Conservation (phyloP, 371 early-diverging fungal genomes). For the Mortierella polycephala region DNA sequence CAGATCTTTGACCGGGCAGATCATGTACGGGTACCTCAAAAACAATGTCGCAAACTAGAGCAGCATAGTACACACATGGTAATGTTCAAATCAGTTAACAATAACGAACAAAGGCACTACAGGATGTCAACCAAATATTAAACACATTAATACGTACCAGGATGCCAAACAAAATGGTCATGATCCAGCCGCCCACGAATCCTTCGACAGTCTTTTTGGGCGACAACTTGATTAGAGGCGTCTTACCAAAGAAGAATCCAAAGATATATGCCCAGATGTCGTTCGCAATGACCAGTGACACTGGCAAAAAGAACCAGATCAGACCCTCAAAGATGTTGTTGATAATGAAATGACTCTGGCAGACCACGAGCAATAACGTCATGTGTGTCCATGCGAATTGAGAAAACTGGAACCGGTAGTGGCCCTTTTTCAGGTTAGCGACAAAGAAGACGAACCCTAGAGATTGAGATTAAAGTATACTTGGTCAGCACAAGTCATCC, state of each 20-base stretch:
- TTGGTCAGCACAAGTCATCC: too few relatives aligned
- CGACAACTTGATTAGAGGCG: constrained; percentile 93
- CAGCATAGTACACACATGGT: too few relatives aligned
- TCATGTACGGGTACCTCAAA: constrained; percentile 81
- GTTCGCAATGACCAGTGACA: constrained; percentile 94
- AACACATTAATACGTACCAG: constrained; percentile 61
- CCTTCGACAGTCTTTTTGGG: constrained; percentile 99
- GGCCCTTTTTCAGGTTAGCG: constrained; percentile 90
- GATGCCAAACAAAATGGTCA: constrained; percentile 89
- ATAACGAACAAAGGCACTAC: not conserved
- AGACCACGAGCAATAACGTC: constrained; percentile 89
- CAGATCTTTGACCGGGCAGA: constrained; percentile 85
- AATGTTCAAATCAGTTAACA: not conserved
- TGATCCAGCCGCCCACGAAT: constrained; percentile 94
- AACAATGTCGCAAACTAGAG: constrained; percentile 63
- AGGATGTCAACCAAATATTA: not conserved
- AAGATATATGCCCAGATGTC: constrained; percentile 98
- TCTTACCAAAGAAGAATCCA: constrained; percentile 95
- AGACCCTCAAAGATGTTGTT: constrained; percentile 97
- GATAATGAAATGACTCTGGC: constrained; percentile 93
- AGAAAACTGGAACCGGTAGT: constrained; percentile 89
- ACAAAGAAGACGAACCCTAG: constrained; percentile 95
- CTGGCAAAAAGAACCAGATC: constrained; percentile 96
- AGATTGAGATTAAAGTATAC: not conserved
- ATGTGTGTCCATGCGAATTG: constrained; percentile 98